Evolutionary conservation across 2,329 filamentous ascomycete genomes (phyloP), one percentile per base, ranked within the genome.

Genomic region (Nothopassalora personata): DNA sequence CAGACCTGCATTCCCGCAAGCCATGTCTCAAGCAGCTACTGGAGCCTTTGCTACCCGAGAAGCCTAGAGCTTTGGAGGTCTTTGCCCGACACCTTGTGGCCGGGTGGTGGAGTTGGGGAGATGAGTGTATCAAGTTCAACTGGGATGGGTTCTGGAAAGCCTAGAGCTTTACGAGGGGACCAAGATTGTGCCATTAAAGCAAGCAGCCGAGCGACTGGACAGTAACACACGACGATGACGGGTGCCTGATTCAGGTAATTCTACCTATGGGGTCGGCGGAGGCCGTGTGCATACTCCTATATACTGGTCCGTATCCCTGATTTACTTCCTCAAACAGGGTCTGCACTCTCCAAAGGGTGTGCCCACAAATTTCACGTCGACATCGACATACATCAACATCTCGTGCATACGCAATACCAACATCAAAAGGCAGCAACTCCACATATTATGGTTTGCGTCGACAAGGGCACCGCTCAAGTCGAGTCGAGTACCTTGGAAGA

Each of bases 81-180:
- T 94, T 93, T 75, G 87, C 89, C 1, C 80, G 90, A 57, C 85
- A 88, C 69, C 74, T 91, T 48, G 90, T 89, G 1, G 80, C 84
- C 7, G 87, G 87, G 0, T 93, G 90, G 89, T 89, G 86, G 81
- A 82, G 83, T 30, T 92, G 88, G 88, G 90, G 90, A 3, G 81
- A 91, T 65, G 86, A 93, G 67, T 86, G 83, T 8, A 72, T 90
- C 58, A 83, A 83, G 61, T 91, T 88, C 66, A 90, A 92, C 68
- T 79, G 80, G 60, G 72, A 79, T 6, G 75, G 76, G 6, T 81
- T 77, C 67, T 85, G 83, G 83, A 46, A 23, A 23, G 23, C 23
- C 23, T 23, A 23, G 23, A 23, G 23, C 23, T 23, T 23, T 23
- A 23, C 23, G 23, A 23, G 23, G 23, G 1, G 23, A 23, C 23